Conservation (phyloP, 2,329 filamentous ascomycete genomes). For the Dactylonectria estremocensis region DNA sequence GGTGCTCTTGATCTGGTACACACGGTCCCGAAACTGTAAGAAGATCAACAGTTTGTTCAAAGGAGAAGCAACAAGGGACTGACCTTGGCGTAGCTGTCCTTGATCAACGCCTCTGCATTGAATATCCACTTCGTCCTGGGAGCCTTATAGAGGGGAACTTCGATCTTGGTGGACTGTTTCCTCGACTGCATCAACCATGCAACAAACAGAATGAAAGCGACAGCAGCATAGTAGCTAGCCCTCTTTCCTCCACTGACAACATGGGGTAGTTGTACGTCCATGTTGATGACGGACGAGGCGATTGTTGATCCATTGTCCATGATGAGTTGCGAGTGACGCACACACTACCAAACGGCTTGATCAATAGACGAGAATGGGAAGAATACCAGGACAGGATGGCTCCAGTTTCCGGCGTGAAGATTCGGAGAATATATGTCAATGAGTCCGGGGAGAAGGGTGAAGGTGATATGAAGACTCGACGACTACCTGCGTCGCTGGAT, state of each 20-base stretch:
- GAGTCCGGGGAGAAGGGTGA: not conserved
- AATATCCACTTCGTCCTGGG: conserved; percentile 67
- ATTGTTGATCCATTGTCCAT: conserved; percentile 30
- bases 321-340: not conserved
- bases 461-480: conserved; percentile 3
- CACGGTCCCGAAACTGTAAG: conserved; percentile 62
- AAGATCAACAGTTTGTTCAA: conserved; percentile 36
- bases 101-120: conserved; percentile 62
- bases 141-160: conserved; percentile 64
- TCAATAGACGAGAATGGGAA: not conserved
- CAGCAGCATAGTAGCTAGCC: conserved; percentile 59
- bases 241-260: conserved; percentile 48
- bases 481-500: not conserved
- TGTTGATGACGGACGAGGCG: not conserved
- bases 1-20: conserved; percentile 67
- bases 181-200: conserved; percentile 57
- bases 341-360: not conserved
- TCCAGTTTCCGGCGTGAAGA: conserved; percentile 5
- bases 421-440: not conserved
- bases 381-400: not conserved
- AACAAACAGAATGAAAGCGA: conserved; percentile 54
- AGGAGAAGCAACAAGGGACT: not conserved
- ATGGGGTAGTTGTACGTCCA: conserved; percentile 43
- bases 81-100: conserved; percentile 66
- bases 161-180: conserved; percentile 51